Evolutionary conservation across 75 land plant species (phyloP), one percentile per base, ranked within the genome.

Genomic region (Larix kaempferi): DNA sequence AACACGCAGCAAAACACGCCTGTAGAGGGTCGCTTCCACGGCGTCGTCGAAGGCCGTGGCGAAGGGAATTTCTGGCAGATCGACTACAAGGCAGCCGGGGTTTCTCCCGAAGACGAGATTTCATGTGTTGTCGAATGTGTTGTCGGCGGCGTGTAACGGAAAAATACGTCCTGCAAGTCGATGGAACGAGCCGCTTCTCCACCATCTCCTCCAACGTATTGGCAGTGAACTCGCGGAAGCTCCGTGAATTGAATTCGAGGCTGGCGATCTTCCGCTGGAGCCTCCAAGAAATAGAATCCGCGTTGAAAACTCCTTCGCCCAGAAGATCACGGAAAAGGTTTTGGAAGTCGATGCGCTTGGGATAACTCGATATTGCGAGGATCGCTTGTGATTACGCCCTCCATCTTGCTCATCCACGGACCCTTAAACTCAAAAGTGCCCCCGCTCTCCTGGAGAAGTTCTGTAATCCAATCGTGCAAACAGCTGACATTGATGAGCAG

Each of bases 141-240:
- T n/a, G n/a, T n/a, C n/a, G n/a, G n/a, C n/a, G n/a, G n/a, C n/a
- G n/a, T n/a, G 10, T 77, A 74, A n/a, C 83, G 56, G 62, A 82
- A 8, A 74, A 82, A 82, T 57, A 82, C 12, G 12, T 82, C 83
- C 79, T 81, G 58, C 33, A 88, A 67, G 49, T 85, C 84, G 59
- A 87, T 4, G 80, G 82, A 49, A 84, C 6, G 62, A 88, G 39
- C 71, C 37, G 37, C 37, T 35, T 35, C 61, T 57, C 15, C 21
- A 80, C 81, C n/a, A 16, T 21, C 12, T 80, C 75, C 5, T 19
- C 3, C 3, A 74, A 64, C 60, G 29, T 14, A 11, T n/a, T 26
- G 23, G 54, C 65, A 3, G 78, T 16, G 41, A 74, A 57, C 59
- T 33, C 23, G 37, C 77, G 35, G 81, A 49, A 80, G 11, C 17